Evolutionary conservation across 2,329 filamentous ascomycete species (phyloP).

Genomic region (Pseudogymnoascus sp.): DNA sequence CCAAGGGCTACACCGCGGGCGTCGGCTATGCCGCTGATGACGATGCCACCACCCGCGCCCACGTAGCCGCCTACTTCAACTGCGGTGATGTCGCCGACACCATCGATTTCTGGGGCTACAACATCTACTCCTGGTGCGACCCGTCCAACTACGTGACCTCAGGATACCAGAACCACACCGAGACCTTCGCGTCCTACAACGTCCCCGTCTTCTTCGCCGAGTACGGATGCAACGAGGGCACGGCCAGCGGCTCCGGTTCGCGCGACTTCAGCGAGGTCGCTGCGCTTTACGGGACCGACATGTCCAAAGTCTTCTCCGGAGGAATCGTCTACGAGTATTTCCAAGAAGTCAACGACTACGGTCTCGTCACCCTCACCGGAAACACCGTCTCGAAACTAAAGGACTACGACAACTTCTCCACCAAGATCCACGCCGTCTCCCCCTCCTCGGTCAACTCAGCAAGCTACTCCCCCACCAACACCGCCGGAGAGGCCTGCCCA

Average conservation of each 20-base stretch:
- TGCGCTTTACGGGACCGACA: constrained; percentile 70
- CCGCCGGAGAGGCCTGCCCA: constrained; percentile 23
- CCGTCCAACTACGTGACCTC: constrained; percentile 68
- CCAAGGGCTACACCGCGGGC: constrained; percentile 67
- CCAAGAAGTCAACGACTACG: constrained; percentile 83
- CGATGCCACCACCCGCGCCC: constrained; percentile 70
- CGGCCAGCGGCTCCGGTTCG: constrained; percentile 33
- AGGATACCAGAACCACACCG: constrained; percentile 71
- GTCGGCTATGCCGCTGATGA: constrained; percentile 96
- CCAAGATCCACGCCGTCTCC: constrained; percentile 39
- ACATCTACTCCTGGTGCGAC: constrained; percentile 99
- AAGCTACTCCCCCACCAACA: constrained; percentile 47
- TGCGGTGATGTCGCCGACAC: constrained; percentile 61
- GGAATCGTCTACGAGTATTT: constrained; percentile 99
- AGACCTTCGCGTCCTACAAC: constrained; percentile 81
- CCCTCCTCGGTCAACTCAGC: constrained; percentile 58
- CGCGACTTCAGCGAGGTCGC: constrained; percentile 80
- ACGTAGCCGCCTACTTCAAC: constrained; percentile 89
- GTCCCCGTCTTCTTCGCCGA: constrained; percentile 97
- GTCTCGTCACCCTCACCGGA: constrained; percentile 31
- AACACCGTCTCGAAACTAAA: constrained; percentile 62
- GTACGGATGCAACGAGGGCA: constrained; percentile 80
- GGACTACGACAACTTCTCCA: constrained; percentile 58
- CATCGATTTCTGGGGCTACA: constrained; percentile 99
- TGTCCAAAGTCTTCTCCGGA: constrained; percentile 83